Conservation (phyloP, 805 yeast genomes). For the Metschnikowia arizonensis region DNA sequence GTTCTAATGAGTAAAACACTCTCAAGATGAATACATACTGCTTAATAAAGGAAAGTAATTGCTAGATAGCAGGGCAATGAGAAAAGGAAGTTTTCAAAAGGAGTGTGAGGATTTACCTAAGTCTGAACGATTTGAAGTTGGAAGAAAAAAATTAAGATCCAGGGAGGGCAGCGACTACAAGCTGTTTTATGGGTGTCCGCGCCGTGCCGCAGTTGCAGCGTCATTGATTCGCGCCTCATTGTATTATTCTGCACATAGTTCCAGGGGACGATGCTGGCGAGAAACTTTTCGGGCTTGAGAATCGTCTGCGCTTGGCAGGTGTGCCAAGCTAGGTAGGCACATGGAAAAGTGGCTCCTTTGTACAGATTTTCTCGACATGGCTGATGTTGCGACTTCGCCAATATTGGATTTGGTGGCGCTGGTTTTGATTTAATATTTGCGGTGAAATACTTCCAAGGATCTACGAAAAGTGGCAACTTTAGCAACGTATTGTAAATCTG, state of each 20-base stretch:
- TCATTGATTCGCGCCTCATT: not conserved
- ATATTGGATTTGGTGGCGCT: too few species aligned
- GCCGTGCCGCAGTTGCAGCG: constrained; percentile 2
- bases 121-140: not conserved
- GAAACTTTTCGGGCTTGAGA: constrained; percentile 3
- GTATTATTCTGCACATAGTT: not conserved
- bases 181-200: constrained; percentile 1
- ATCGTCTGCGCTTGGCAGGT: not conserved
- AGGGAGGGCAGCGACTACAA: not conserved
- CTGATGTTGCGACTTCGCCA: too few species aligned
- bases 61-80: constrained; percentile 6
- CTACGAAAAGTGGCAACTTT: too few species aligned
- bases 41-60: constrained; percentile 3
- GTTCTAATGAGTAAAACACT: not conserved
- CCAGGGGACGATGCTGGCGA: constrained; percentile 2
- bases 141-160: not conserved
- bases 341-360: too few species aligned
- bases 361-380: too few species aligned
- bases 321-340: constrained; percentile 1
- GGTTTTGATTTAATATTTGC: too few species aligned
- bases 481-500: too few species aligned
- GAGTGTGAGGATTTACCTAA: constrained; percentile 4
- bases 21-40: not conserved
- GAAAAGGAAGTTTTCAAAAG: not conserved
- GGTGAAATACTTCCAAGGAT: too few species aligned